A percentile compares a stretch with the other conserved stretches of the same genome.
These are phyloP conservation scores for Aspergillus felis DNA, from an alignment of 2,329 filamentous ascomycete genomes.

Conservation along the genomic window DNA sequence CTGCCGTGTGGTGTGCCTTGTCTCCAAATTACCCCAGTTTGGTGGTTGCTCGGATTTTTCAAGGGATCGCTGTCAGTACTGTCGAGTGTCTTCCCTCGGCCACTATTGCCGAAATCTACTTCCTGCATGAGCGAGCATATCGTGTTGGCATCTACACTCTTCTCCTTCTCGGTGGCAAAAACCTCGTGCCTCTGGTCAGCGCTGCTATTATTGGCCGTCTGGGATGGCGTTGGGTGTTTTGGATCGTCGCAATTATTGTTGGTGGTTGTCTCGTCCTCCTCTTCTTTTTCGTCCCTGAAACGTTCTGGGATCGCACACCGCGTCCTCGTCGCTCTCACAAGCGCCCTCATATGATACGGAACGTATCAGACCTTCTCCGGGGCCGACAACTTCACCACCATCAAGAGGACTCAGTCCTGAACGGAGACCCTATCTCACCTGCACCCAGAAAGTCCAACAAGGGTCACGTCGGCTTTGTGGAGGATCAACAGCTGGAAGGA, in stretches of 20 bases:
- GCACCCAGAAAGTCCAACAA: constrained; percentile 30
- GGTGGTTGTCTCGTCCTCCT: constrained; percentile 66
- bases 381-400: constrained; percentile 28
- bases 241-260: constrained; percentile 78
- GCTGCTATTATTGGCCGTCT: constrained; percentile 75
- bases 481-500: neutral
- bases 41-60: constrained; percentile 76
- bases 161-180: constrained; percentile 84
- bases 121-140: constrained; percentile 88
- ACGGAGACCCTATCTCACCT: constrained; percentile 6
- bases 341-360: constrained; percentile 32
- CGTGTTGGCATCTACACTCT: constrained; percentile 91
- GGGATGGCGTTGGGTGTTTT: constrained; percentile 89
- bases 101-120: constrained; percentile 94
- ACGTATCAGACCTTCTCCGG: constrained; percentile 36
- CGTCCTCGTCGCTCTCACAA: constrained; percentile 41
- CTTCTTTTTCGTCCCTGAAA: constrained; percentile 90
- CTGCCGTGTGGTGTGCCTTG: constrained; percentile 79
- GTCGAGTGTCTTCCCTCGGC: constrained; percentile 91
- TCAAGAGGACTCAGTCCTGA: constrained; percentile 11
- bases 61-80: constrained; percentile 82
- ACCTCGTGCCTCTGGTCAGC: constrained; percentile 80
- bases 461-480: constrained; percentile 57
- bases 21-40: constrained; percentile 78
- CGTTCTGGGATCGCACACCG: constrained; percentile 88